A percentile compares a stretch with the other conserved stretches of the same genome.
phyloP scores from a whole-genome alignment of 1,284 basidiomycete species.

The Kalmanozyma brasiliensis region DNA sequence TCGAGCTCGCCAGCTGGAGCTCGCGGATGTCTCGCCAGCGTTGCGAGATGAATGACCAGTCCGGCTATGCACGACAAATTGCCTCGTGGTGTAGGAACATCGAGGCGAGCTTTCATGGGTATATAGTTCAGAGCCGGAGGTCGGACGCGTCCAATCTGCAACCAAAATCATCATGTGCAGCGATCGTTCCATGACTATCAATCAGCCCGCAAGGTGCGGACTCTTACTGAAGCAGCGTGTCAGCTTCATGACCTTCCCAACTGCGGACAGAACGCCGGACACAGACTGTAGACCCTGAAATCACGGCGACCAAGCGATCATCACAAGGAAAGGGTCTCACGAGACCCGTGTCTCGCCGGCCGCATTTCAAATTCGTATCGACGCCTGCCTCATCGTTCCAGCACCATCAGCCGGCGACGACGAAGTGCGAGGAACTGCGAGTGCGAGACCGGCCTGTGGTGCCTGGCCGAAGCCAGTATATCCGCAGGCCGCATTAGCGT shows the following conservation, averaged over 20 bases:
- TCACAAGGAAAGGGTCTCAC: neutral
- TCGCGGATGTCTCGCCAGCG: conserved; percentile 5
- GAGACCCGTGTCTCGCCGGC: neutral
- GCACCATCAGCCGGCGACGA: neutral
- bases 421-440: neutral
- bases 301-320: conserved; percentile 7
- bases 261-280: too few species aligned
- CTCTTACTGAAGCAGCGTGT: too few species aligned
- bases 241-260: too few species aligned
- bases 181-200: too few species aligned
- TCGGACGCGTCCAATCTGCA: too few species aligned
- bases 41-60: neutral
- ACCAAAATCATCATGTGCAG: too few species aligned
- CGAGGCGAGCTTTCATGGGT: too few species aligned
- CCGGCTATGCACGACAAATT: neutral
- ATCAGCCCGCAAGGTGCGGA: too few species aligned
- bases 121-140: too few species aligned
- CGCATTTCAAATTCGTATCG: conserved; percentile 1
- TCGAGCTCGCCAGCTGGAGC: too few species aligned
- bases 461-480: neutral
- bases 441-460: too few species aligned
- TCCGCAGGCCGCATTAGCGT: neutral
- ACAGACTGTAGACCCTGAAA: conserved; percentile 9
- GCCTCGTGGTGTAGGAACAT: conserved; percentile 1
- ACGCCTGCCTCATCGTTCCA: neutral